phyloP scores from a whole-genome alignment of 2,329 filamentous ascomycete species.

The Drechslerella stenobrocha region DNA sequence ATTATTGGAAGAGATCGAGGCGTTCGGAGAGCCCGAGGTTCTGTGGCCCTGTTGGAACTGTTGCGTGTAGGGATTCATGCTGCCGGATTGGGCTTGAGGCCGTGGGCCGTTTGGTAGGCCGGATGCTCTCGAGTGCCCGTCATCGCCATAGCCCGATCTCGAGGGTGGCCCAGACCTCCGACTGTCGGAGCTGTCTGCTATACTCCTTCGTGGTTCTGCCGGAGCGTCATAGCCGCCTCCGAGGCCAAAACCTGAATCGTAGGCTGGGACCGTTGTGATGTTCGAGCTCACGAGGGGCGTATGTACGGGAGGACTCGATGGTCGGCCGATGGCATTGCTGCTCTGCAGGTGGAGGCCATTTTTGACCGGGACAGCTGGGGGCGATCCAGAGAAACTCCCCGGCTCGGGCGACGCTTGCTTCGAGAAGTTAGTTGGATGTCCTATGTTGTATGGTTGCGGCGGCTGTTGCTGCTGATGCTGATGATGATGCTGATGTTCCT shows the following conservation, averaged over 20 bases:
- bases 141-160: conserved; percentile 12
- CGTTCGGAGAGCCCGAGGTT: conserved; percentile 59
- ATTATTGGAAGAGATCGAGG: conserved; percentile 55
- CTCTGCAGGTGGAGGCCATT: conserved; percentile 25
- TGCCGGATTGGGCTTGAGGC: conserved; percentile 22
- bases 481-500: too few species aligned
- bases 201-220: conserved; percentile 22
- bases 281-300: conserved; percentile 46
- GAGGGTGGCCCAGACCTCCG: conserved; percentile 30
- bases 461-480: conserved; percentile 16
- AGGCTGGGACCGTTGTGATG: conserved; percentile 38
- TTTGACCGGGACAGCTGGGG: conserved; percentile 36
- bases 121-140: conserved; percentile 21
- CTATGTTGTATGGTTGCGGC: conserved; percentile 23
- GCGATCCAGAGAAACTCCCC: conserved; percentile 14
- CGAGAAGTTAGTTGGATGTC: conserved; percentile 28
- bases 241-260: conserved; percentile 22
- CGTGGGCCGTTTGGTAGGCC: conserved; percentile 31
- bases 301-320: conserved; percentile 35
- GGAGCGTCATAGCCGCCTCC: conserved; percentile 9
- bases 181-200: conserved; percentile 11
- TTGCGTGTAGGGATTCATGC: conserved; percentile 48
- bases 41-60: conserved; percentile 59
- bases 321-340: conserved; percentile 19
- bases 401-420: conserved; percentile 33